These are phyloP conservation scores for Asterochloris erici DNA, from an alignment of 139 green algal genomes.

Conservation along the genomic window DNA sequence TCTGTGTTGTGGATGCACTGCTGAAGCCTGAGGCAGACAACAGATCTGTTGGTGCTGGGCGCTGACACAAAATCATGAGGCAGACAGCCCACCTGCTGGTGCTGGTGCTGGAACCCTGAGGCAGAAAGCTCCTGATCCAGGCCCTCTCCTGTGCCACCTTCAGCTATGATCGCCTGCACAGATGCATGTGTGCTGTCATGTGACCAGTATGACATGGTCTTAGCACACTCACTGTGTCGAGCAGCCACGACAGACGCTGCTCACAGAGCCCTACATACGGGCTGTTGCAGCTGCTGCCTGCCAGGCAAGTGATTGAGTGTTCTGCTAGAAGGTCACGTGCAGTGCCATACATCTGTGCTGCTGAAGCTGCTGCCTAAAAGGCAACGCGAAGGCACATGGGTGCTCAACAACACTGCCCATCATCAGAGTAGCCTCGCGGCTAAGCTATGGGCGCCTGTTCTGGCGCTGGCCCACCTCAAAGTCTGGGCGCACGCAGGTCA, in stretches of 20 bases:
- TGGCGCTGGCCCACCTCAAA: slow-evolving; percentile 28
- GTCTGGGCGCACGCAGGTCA: slow-evolving; percentile 49
- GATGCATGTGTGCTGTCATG: background rate
- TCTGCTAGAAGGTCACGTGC: no score
- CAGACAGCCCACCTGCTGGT: background rate
- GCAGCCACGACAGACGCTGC: background rate
- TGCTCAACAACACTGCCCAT: background rate
- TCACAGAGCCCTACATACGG: background rate
- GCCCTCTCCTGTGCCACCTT: background rate
- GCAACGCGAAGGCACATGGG: background rate
- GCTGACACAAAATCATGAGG: background rate
- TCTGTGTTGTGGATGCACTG: background rate
- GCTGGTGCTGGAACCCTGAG: slow-evolving; percentile 9
- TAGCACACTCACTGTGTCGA: background rate
- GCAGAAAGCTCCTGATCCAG: slow-evolving; percentile 14
- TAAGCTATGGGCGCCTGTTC: background rate
- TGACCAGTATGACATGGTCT: no score
- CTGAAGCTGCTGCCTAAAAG: background rate
- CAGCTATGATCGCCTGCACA: slow-evolving; percentile 11
- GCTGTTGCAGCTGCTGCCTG: no score
- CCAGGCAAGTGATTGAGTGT: no score
- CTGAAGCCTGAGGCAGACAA: background rate
- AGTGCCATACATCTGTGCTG: no score
- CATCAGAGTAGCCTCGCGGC: background rate
- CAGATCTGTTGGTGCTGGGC: background rate